A percentile compares a stretch with the other conserved stretches of the same genome.
Conservation (phyloP, 257 asterid species). For the Solanum lignicaule region DNA sequence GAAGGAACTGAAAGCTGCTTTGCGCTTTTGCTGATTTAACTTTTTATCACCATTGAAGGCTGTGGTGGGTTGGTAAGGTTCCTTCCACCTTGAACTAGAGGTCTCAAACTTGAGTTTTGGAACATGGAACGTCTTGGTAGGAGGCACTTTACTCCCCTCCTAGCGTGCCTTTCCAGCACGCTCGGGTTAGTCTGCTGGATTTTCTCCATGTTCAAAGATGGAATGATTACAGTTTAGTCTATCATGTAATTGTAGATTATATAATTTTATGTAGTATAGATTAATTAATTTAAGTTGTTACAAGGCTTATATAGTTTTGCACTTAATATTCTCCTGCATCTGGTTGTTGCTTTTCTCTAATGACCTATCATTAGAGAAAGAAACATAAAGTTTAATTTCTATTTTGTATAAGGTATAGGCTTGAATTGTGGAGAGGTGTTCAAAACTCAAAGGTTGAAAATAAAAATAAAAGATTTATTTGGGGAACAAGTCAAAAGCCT, state of each 20-base stretch:
- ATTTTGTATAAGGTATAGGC: neutral
- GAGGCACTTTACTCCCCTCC: too few species aligned
- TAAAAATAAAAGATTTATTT: neutral
- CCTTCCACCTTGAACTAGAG: neutral
- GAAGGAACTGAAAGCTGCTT: slow-evolving; percentile 76
- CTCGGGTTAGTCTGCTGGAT: neutral
- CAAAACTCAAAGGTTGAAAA: neutral
- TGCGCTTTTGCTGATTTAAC: slow-evolving; percentile 59
- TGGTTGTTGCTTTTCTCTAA: neutral
- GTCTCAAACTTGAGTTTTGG: neutral
- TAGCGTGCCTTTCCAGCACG: neutral
- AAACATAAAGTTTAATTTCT: neutral
- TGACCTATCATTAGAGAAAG: neutral
- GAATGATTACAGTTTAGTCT: neutral
- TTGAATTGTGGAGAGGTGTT: slow-evolving; percentile 3
- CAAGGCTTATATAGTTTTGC: neutral
- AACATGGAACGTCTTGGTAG: neutral
- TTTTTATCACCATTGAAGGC: neutral
- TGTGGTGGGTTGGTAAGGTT: neutral
- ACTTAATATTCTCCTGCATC: neutral
- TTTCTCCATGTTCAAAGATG: neutral
- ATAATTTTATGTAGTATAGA: neutral
- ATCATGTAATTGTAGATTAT: neutral
- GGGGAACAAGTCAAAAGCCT: neutral
- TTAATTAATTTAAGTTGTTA: neutral